Base-by-base conservation (phyloP, 257 asterid genomes). In the Voacanga thouarsii region DNA sequence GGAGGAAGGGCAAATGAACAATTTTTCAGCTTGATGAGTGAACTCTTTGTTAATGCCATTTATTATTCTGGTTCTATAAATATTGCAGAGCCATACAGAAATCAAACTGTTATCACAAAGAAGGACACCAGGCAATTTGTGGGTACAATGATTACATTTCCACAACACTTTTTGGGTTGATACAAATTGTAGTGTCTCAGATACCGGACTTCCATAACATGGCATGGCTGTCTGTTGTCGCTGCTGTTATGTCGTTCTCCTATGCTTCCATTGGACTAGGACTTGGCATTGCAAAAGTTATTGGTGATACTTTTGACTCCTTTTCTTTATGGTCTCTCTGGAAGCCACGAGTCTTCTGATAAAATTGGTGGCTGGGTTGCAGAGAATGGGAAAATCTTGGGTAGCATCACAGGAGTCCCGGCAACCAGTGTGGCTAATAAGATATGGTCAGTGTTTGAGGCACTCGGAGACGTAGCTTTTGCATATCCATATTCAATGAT, bases 401-500 rank as follows among this genome's bases (percentile, higher is more conserved):
- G 97, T 28, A 83, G 88, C 84, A 88, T 86, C 10, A 80, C 81
- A 74, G 97, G 97, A 61, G 85, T 86, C 44, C 87, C 90, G n/a
- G 65, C 90, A 78, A 56, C 80, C 23, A 85, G 47, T 71, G 43
- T 80, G 50, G 83, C 86, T 33, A 56, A 80, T n/a, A 92, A 91
- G 89, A 74, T 86, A 37, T 89, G 92, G 91, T 75, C 83, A 41
- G 73, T 86, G 71, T 83, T 93, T 75, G 92, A 88, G 86, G 97
- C 96, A 28, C 82, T 92, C 30, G 97, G 96, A 24, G 90, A 91
- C 84, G 81, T 92, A 43, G 96, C 92, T 78, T 92, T 92, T 81
- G 92, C 97, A 66, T 92, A 84, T 83, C 97, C 97, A 7, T 91
- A 86, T 73, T 83, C 94, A 33, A 63, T 88, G 59, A 59, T 55